Evolutionary conservation across 352 stramenopile species (phyloP).

Genomic region (Phytophthora pseudosyringae): DNA sequence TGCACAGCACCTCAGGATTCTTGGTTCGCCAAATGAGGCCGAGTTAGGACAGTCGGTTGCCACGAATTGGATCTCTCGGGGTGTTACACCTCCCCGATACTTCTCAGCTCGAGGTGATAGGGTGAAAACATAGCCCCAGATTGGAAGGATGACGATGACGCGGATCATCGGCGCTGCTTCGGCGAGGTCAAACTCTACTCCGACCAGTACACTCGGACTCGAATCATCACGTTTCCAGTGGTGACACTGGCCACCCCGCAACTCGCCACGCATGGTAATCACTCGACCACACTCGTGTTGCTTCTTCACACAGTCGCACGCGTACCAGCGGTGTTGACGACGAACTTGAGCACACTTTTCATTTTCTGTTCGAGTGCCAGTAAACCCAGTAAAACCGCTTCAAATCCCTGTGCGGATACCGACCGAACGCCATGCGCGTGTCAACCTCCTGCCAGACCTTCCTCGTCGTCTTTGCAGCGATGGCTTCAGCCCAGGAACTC

Average conservation of each 20-base stretch:
- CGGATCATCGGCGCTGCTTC: not conserved
- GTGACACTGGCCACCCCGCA: conserved; percentile 8
- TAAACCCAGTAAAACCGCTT: too few species aligned
- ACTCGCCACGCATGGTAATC: conserved; percentile 1
- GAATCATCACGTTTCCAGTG: conserved; percentile 23
- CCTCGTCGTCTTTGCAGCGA: not conserved
- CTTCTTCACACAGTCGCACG: not conserved
- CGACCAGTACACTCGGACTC: conserved; percentile 3
- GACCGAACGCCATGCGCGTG: conserved; percentile 10
- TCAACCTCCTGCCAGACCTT: not conserved
- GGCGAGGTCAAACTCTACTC: not conserved
- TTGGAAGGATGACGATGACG: conserved; percentile 5
- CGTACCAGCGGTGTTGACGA: not conserved
- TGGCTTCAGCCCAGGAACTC: conserved; percentile 11
- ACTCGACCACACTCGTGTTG: conserved; percentile 1
- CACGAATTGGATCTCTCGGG: too few species aligned
- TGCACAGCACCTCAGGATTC: too few species aligned
- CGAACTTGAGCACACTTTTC: conserved; percentile 14
- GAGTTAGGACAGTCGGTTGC: too few species aligned
- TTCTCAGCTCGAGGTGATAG: not conserved
- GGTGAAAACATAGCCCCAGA: not conserved
- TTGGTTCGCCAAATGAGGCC: too few species aligned
- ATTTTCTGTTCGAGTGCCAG: conserved; percentile 31
- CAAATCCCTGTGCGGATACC: not conserved
- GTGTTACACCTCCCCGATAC: too few species aligned